Conservation (phyloP, 495 filamentous ascomycete genomes). For the Aspergillus funiculosus region DNA sequence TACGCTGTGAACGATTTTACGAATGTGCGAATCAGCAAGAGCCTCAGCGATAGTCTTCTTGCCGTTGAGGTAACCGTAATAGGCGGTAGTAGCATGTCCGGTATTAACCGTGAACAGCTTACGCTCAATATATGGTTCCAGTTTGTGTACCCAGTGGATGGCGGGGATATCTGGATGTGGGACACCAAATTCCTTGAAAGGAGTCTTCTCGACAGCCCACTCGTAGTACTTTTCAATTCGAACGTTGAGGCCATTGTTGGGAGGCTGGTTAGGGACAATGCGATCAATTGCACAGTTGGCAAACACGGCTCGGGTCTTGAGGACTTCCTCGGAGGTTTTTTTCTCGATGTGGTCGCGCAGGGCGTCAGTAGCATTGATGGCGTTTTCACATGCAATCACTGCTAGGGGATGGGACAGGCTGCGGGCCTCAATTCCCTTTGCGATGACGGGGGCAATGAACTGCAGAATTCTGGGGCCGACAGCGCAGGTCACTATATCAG, state of each 20-base stretch:
- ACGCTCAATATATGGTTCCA: slow-evolving; percentile 94
- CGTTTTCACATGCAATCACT: slow-evolving; percentile 97
- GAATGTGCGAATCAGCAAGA: slow-evolving; percentile 61
- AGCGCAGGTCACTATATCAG: slow-evolving; percentile 89
- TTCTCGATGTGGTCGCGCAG: slow-evolving; percentile 76
- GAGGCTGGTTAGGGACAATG: slow-evolving; percentile 84
- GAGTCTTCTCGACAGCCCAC: slow-evolving; percentile 87
- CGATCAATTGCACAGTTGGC: slow-evolving; percentile 98
- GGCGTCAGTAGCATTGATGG: slow-evolving; percentile 83
- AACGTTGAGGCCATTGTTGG: slow-evolving; percentile 75
- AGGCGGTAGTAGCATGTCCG: slow-evolving; percentile 92
- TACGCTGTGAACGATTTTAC: slow-evolving; percentile 64
- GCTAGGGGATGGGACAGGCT: slow-evolving; percentile 66
- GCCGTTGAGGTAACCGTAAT: slow-evolving; percentile 78
- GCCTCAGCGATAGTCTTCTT: slow-evolving; percentile 86
- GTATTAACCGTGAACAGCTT: slow-evolving; percentile 99
- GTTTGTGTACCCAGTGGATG: slow-evolving; percentile 85
- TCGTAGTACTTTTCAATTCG: slow-evolving; percentile 97
- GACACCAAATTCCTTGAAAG: slow-evolving; percentile 56
- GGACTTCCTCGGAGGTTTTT: slow-evolving; percentile 53
- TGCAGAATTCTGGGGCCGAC: slow-evolving; percentile 94
- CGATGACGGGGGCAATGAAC: slow-evolving; percentile 90
- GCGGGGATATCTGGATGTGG: slow-evolving; percentile 69
- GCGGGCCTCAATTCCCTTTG: slow-evolving; percentile 79
- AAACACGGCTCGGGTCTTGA: slow-evolving; percentile 66